A percentile compares a stretch with the other conserved stretches of the same genome.
Conservation (phyloP, 768 basidiomycete species). For the Royoungia palumana region DNA sequence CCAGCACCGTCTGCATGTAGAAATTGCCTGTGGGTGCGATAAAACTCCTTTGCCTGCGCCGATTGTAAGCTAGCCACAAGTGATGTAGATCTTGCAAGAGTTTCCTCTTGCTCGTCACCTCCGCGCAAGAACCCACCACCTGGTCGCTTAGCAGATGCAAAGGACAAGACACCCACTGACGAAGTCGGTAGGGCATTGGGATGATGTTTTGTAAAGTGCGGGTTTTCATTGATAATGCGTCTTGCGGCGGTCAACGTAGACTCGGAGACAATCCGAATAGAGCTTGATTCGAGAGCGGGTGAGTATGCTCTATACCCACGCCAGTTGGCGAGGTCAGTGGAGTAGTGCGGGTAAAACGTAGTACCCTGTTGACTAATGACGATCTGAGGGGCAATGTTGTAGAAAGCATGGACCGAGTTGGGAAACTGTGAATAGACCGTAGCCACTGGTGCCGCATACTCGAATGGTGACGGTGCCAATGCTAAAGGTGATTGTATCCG, state of each 20-base stretch:
- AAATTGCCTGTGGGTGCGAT: constrained; percentile 37
- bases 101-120: constrained; percentile 46
- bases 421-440: not conserved
- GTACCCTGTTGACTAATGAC: constrained; percentile 36
- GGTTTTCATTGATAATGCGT: constrained; percentile 16
- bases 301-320: constrained; percentile 14
- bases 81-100: constrained; percentile 39
- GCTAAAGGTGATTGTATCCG: constrained; percentile 14
- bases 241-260: constrained; percentile 35
- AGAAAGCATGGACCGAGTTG: constrained; percentile 12
- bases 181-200: constrained; percentile 23
- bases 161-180: constrained; percentile 40
- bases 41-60: constrained; percentile 37
- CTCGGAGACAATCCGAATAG: constrained; percentile 27
- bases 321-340: constrained; percentile 36
- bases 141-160: constrained; percentile 42
- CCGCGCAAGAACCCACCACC: constrained; percentile 45
- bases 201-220: constrained; percentile 8
- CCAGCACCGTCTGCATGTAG: constrained; percentile 37
- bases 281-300: constrained; percentile 10
- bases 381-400: constrained; percentile 37
- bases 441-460: constrained; percentile 9
- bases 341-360: constrained; percentile 40
- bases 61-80: constrained; percentile 38
- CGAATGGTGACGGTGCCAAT: constrained; percentile 16